These are phyloP conservation scores for Neurospora pannonica DNA, from an alignment of 495 filamentous ascomycete genomes.

Conservation along the genomic window DNA sequence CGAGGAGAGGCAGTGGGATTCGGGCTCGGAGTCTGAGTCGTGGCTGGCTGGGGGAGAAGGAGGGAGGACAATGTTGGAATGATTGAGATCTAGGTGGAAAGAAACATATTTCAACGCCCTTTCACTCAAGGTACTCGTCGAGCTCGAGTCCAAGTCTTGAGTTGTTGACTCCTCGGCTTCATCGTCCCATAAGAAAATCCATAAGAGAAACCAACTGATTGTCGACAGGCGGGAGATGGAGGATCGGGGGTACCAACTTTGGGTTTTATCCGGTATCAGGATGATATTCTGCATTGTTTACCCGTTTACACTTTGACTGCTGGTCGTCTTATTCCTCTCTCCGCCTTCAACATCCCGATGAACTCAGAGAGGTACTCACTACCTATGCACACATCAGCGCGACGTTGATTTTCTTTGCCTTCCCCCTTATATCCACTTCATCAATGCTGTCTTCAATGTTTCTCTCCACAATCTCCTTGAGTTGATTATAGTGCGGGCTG, in stretches of 20 bases:
- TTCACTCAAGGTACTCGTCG: neutral
- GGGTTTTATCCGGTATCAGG: no score
- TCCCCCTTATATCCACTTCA: constrained; percentile 1
- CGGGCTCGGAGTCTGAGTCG: neutral
- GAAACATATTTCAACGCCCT: constrained; percentile 10
- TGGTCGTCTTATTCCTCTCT: no score
- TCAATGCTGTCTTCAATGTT: constrained; percentile 12
- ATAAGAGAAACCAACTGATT: constrained; percentile 19
- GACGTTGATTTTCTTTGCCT: constrained; percentile 7
- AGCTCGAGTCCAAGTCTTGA: neutral
- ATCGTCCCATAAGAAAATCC: constrained; percentile 29
- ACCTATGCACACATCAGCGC: constrained; percentile 6
- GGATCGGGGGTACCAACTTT: no score
- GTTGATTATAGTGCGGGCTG: constrained; percentile 10
- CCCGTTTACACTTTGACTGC: no score
- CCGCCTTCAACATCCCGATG: no score
- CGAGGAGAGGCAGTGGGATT: neutral
- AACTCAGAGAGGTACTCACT: neutral
- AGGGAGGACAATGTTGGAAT: neutral
- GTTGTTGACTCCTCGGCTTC: constrained; percentile 10
- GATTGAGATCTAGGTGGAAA: constrained; percentile 6
- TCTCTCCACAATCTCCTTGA: constrained; percentile 4
- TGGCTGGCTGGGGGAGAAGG: neutral
- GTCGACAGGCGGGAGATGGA: neutral
- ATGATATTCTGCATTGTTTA: no score